Evolutionary conservation across 257 asterid species (phyloP), one percentile per base, ranked within the genome.

Genomic region (Fraxinus cuspidata): DNA sequence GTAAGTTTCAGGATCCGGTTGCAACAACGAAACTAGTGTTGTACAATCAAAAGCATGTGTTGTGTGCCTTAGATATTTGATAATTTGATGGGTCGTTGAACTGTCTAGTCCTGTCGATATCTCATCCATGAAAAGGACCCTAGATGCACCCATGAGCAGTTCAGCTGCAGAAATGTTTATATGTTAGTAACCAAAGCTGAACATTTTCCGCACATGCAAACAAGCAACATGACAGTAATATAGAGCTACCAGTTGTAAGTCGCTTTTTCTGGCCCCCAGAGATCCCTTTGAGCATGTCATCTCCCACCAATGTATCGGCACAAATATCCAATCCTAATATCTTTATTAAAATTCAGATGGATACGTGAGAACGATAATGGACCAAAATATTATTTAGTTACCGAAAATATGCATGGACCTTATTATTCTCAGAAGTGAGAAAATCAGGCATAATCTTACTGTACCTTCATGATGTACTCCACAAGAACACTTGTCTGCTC

Each of bases 211-310:
- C 64, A 64, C 69, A 79, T 44, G 71, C 56, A 67, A 79, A 69
- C 37, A 75, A 80, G 79, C 74, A 51, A 72, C 79, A 80, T 78
- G 34, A 81, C 60, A 81, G 68, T 78, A 80, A 76, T 58, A 51
- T 42, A 76, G 79, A 80, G 71, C 68, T 84, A 94, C 99, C 99
- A 5, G 98, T 87, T 2, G 98, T 93, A 2, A 95, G 96, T 49
- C 99, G 86, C 89, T 93, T 95, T 77, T 86, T 88, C 80, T 95
- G 99, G 77, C 99, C 99, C 75, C 99, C 99, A 11, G 99, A 95
- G 78, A 95, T 93, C 66, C 99, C 99, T 85, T 93, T 86, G 73
- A 89, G 87, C 97, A 95, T 93, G 83, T 90, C 98, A 80, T 95
- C 97, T 74, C 99, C 99, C 74, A 95, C 96, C 84, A 91, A 60